These are phyloP conservation scores for Pichia californica DNA, from an alignment of 805 yeast species.

Conservation along the genomic window DNA sequence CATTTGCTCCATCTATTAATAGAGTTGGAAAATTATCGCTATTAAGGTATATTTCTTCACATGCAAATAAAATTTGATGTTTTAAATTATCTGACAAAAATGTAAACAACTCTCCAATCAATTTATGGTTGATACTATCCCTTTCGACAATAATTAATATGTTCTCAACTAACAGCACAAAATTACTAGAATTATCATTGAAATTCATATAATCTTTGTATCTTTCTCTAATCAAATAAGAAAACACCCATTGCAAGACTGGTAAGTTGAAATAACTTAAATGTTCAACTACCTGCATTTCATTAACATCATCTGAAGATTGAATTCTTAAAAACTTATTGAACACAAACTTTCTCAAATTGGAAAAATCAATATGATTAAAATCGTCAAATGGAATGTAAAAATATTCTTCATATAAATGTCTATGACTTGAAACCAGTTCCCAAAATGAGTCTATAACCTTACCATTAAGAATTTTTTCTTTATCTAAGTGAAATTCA, in stretches of 20 bases:
- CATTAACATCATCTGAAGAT: background rate
- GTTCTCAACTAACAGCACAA: slow-evolving; percentile 5
- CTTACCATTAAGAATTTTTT: slow-evolving; percentile 8
- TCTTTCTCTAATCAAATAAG: slow-evolving; percentile 24
- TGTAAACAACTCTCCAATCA: slow-evolving; percentile 35
- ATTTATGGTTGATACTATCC: slow-evolving; percentile 5
- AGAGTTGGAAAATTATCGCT: slow-evolving; percentile 34
- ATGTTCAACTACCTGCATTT: slow-evolving; percentile 15
- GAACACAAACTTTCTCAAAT: slow-evolving; percentile 5
- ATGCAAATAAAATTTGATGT: slow-evolving; percentile 28
- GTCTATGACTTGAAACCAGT: slow-evolving; percentile 14
- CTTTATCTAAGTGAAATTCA: slow-evolving; percentile 3
- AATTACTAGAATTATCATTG: slow-evolving; percentile 1
- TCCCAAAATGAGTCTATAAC: slow-evolving; percentile 22
- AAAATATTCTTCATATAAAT: slow-evolving; percentile 18
- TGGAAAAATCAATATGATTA: background rate
- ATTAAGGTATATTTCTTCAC: slow-evolving; percentile 37
- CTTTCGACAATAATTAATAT: slow-evolving; percentile 3
- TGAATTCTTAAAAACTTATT: slow-evolving; percentile 10
- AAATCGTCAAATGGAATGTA: slow-evolving; percentile 9
- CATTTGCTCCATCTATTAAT: slow-evolving; percentile 20
- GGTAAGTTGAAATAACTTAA: slow-evolving; percentile 37
- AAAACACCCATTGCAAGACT: slow-evolving; percentile 35
- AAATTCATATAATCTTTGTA: slow-evolving; percentile 7
- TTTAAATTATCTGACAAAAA: slow-evolving; percentile 30